These are phyloP conservation scores for Tylopilus rubrobrunneus DNA, from an alignment of 768 basidiomycete genomes.

Conservation along the genomic window DNA sequence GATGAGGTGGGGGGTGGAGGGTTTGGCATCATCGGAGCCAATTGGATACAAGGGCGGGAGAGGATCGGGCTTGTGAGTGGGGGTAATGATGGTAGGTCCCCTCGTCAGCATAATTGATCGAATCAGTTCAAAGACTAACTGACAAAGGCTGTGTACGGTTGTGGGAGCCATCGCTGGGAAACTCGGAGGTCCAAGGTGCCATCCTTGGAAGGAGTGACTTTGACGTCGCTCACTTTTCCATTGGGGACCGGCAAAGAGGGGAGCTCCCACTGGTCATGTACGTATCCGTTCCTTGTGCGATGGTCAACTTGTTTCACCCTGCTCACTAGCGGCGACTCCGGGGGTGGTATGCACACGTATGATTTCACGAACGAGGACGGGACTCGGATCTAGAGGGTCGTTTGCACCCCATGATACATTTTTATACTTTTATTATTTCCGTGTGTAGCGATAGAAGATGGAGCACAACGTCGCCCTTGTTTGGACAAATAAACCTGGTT, in stretches of 20 bases:
- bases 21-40: constrained; percentile 49
- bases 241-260: constrained; percentile 50
- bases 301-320: constrained; percentile 18
- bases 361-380: constrained; percentile 29
- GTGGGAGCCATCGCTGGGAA: constrained; percentile 55
- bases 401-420: neutral
- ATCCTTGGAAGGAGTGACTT: constrained; percentile 51
- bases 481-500: constrained; percentile 31
- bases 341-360: constrained; percentile 47
- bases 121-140: constrained; percentile 2
- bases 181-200: constrained; percentile 38
- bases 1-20: constrained; percentile 24
- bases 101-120: neutral
- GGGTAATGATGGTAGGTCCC: constrained; percentile 56
- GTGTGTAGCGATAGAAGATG: neutral
- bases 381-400: constrained; percentile 10
- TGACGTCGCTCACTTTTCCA: constrained; percentile 55
- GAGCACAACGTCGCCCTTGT: constrained; percentile 12
- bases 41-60: constrained; percentile 47
- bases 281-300: constrained; percentile 24
- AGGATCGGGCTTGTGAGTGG: constrained; percentile 55
- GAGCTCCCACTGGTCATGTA: constrained; percentile 63
- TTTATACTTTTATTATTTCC: constrained; percentile 8
- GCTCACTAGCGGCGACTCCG: constrained; percentile 42
- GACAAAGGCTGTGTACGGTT: constrained; percentile 61